Evolutionary conservation across 352 stramenopile species (phyloP), one percentile per base, ranked within the genome.

Genomic region (Pythium biforme): DNA sequence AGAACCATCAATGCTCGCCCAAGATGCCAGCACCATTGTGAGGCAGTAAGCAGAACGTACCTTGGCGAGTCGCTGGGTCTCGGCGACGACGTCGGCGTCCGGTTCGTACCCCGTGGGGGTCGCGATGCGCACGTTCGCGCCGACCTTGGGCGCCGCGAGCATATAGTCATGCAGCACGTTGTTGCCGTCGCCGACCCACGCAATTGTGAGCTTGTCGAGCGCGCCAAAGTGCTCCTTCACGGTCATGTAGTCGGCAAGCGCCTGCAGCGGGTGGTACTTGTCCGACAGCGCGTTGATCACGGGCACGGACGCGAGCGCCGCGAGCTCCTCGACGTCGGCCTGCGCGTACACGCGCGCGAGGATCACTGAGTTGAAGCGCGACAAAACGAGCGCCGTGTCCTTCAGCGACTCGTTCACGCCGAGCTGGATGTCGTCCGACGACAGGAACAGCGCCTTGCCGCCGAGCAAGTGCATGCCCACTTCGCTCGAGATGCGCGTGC

Each of bases 241-340:
- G 3, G 96, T 99, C 90, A 99, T 95, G 46, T 98, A 90, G 79
- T 99, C 97, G 1, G 97, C 97, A 40, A 99, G 80, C 59, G 96
- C 98, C 74, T 99, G 97, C 29, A 99, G 80, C 22, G 97, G 97
- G 74, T 99, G 97, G 74, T 98, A 97, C 74, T 98, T 94, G 70
- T 99, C 97, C 62, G 87, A 98, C 9, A 99, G 82, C 22, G 97
- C 97, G 68, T 99, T 99, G 73, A 99, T 99, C 31, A 99, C 94
- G 46, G 97, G 96, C 39, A 99, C 92, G 25, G 73, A 94, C 5
- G 96, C 77, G 43, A 99, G 78, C 56, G 90, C 64, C 1, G 88
- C 88, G 17, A 99, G 85, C 65, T 98, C 89, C 7, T 85, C 55
- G 15, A 97, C 88, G 62, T 97, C 88, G 17, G 75, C 45, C 71